Percentiles rank a stretch among this genome's conserved stretches.
phyloP scores from a whole-genome alignment of 192 early-diverging fungal genomes.

The Gryganskiella cystojenkinii region DNA sequence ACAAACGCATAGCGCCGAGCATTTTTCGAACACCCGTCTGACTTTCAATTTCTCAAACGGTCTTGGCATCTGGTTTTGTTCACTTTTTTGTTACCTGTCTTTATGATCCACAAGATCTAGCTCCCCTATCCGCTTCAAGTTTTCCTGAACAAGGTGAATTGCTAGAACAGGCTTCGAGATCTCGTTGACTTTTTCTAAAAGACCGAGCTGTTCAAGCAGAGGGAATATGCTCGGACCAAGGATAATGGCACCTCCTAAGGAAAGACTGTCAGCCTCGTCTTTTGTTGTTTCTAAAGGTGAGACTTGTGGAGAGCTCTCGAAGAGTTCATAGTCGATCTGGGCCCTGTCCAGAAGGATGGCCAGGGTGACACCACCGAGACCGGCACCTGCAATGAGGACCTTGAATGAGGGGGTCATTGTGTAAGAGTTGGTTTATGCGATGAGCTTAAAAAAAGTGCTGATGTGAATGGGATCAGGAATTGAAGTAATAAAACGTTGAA shows the following conservation, averaged over 20 bases:
- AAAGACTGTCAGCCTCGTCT: neutral
- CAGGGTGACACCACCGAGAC: constrained; percentile 31
- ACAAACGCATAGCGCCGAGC: too few relatives aligned
- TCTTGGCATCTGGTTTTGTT: neutral
- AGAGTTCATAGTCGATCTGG: constrained; percentile 16
- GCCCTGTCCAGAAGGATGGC: constrained; percentile 36
- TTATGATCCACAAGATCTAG: constrained; percentile 27
- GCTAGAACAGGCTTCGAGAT: constrained; percentile 21
- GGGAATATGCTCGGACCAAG: constrained; percentile 26
- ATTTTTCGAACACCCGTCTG: too few relatives aligned
- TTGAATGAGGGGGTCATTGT: constrained; percentile 27
- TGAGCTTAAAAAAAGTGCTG: neutral
- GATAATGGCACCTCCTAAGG: constrained; percentile 20
- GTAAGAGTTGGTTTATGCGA: neutral
- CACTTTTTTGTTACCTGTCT: constrained; percentile 10
- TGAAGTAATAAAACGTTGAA: too few relatives aligned
- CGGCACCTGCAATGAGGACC: constrained; percentile 29
- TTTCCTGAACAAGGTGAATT: constrained; percentile 26
- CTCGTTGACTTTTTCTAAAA: constrained; percentile 6
- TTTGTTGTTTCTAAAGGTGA: constrained; percentile 6
- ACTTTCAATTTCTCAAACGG: too few relatives aligned
- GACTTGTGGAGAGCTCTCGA: constrained; percentile 5
- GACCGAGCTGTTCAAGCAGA: constrained; percentile 30
- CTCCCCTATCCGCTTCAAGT: constrained; percentile 35
- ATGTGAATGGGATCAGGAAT: neutral